These are phyloP conservation scores for Exophiala sideris DNA, from an alignment of 2,329 filamentous ascomycete species.

Conservation along the genomic window DNA sequence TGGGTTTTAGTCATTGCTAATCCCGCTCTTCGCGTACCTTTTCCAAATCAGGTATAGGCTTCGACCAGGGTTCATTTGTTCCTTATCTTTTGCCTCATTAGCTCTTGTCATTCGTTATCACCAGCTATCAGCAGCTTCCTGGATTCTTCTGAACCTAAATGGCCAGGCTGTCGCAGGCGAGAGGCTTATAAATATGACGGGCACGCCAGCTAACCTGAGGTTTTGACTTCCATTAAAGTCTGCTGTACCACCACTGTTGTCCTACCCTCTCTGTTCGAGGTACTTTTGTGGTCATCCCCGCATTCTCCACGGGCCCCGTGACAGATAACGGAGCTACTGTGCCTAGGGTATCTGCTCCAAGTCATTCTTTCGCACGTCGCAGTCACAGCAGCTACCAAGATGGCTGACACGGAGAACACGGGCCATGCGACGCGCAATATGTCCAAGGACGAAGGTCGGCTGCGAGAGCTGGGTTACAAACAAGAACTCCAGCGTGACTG, in stretches of 20 bases:
- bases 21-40: conserved; percentile 8
- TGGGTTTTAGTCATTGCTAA: no score
- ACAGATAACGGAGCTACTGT: not conserved
- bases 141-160: not conserved
- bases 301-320: conserved; percentile 3
- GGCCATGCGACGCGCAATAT: conserved; percentile 18
- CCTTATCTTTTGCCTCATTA: conserved; percentile 15
- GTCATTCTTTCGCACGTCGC: no score
- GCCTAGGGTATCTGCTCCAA: not conserved
- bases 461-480: conserved; percentile 59
- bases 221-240: not conserved
- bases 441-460: conserved; percentile 47
- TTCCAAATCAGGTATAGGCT: conserved; percentile 15
- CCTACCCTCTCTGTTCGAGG: not conserved
- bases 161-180: not conserved
- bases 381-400: not conserved
- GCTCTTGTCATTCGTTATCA: not conserved
- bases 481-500: conserved; percentile 58
- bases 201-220: not conserved
- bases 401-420: conserved; percentile 17
- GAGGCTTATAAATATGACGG: conserved; percentile 16
- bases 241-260: not conserved
- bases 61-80: conserved; percentile 11
- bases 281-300: conserved; percentile 3
- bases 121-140: conserved; percentile 13